Base-by-base conservation (phyloP, 108 stramenopile species). In the Epipyxis sp. region DNA sequence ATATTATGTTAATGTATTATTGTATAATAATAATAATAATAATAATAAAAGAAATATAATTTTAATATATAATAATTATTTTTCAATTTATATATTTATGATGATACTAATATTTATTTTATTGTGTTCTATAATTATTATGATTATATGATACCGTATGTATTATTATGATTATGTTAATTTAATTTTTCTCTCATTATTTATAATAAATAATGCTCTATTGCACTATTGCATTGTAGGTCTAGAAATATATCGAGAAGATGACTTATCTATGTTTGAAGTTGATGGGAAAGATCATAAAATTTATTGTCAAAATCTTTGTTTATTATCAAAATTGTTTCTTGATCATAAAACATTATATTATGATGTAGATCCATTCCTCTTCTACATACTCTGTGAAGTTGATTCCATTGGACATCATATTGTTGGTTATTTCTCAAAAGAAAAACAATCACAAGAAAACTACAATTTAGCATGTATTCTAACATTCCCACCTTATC, bases 261-360 rank as follows among this genome's bases (percentile, higher is more conserved):
- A 72, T 0, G 80, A 71, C 54, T 2, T 83, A 10, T 65, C 69
- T 35, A 80, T 87, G 79, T 87, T 79, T 65, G 87, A 86, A 42
- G 84, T 88, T 34, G 87, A 88, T 40, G 87, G 87, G 6, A 58
- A 71, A 44, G 44, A 43, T 10, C 79, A 97, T 83, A 90, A 92
- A 34, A 88, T 95, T 0, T 99, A 97, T 82, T 98, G 97, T 82
- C 98, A 97, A 78, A 97, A 96, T 81, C 85, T 99, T 1, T 98
- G 97, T 80, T 88, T 97, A 20, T 85, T 99, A 77, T 91, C 94
- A 50, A 99, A 99, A 85, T 88, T 98, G n/a, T 99, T 99, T 80
- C 80, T 99, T 78, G 98, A 99, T 89, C 98, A 99, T 90, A 99
- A 99, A 86, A 99, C 97, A 43, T 88, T 99, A 68, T 99, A 96